Base-by-base conservation (phyloP, 768 basidiomycete genomes). In the Psilocybe sp. region DNA sequence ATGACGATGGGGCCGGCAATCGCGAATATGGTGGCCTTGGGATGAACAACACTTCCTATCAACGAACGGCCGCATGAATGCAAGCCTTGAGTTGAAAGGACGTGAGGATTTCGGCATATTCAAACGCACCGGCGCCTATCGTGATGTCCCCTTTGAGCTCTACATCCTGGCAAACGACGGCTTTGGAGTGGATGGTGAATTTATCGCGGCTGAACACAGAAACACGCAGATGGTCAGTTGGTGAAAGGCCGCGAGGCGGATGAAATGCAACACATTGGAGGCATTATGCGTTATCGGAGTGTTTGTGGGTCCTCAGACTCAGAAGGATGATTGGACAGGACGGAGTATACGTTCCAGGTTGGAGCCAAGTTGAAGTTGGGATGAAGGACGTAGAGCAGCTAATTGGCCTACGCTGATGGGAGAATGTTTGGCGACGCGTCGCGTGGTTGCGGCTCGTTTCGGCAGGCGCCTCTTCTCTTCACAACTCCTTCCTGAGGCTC, bases 141-240 rank as follows among this genome's bases (percentile, higher is more conserved):
- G 93, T 95, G 47, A 96, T 89, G 60, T 94, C 89, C 44, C 97
- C 96, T 64, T 92, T 91, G 58, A 98, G 77, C 54, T 98, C 94
- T 28, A 92, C 90, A 71, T 97, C 94, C 62, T 92, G 89, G 64
- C 91, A 92, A 23, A 98, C 88, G 42, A 96, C 79, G 5, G 92
- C 89, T 63, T 85, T 92, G 2, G 93, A 89, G 57, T 96, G 92
- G 40, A 97, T 91, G 5, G 86, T 88, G 61, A 90, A 87, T 64
- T 89, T 90, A 73, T 93, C 89, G 57, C 88, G 87, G 68, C 91
- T 93, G 61, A 7, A 28, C 4, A 7, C 23, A 51, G 41, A 55
- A 14, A 40, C 13, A 32, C 42, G 45, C 14, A 32, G 15, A 53
- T 37, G 46, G 50, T 53, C 12, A 57, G 46, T 19, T 50, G 41